Base-by-base conservation (phyloP, 345 rosid genomes). In the Melaleuca quinquenervia region DNA sequence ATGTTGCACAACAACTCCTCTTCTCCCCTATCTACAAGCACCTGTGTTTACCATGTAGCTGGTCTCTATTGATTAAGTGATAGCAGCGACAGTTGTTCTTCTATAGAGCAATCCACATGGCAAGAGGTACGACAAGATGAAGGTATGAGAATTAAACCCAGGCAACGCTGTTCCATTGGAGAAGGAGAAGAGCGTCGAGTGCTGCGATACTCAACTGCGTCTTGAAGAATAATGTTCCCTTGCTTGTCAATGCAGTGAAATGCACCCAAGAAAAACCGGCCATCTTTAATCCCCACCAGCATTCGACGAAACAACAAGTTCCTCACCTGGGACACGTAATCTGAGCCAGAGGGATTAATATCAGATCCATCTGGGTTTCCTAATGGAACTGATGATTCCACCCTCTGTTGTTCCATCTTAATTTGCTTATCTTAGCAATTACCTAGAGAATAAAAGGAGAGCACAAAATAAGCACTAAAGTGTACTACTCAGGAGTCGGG, bases 181-280 rank as follows among this genome's bases (percentile, higher is more conserved):
- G 96, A 94, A 87, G 98, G 93, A 90, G 98, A 91, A n/a, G 96
- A 90, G 7, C 92, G 91, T 18, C 97, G 90, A 36, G 94, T 91
- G 91, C 93, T 93, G 11, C 98, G 95, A 90, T 96, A 95, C 91
- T 97, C 99, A 6, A 96, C 91, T 9, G 98, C 87, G 85, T 96
- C 98, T 85, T 96, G 98, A 29, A 97, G 94, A 84, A 97, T 92
- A 86, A 97, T 91, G 90, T 96, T 97, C 29, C 98, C 98, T 93
- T 97, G 98, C 90, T 95, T 95, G 91, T 96, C 99, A 16, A 95
- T 88, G 87, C 99, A 96, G 87, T 97, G 96, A 90, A 96, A 96
- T n/a, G 86, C 89, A 6, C 99, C 99, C 89, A 94, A 86, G 93
- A 97, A 97, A 91, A 95, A 96, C 86, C 98, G 93, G 1, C 98